These are phyloP conservation scores for Cardamine chenopodiifolia DNA, from an alignment of 345 rosid species.

Conservation along the genomic window DNA sequence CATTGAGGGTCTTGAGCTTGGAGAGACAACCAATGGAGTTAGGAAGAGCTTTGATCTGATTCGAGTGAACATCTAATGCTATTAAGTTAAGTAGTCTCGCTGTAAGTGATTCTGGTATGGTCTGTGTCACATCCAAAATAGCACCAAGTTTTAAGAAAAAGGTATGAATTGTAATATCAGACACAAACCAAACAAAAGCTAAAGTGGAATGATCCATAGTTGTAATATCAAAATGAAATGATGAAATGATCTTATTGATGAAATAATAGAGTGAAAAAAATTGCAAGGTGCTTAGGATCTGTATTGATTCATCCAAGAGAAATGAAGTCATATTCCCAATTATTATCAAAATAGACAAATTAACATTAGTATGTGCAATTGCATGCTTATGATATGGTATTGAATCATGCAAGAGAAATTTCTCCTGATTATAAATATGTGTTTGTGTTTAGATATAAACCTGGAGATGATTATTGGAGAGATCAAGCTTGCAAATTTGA, in stretches of 20 bases:
- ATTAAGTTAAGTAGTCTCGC: conserved; percentile 79
- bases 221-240: not conserved
- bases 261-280: too few relatives aligned
- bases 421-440: not conserved
- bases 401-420: not conserved
- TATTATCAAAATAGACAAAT: not conserved
- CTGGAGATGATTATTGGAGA: conserved; percentile 85
- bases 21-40: conserved; percentile 85
- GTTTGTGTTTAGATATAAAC: conserved; percentile 35
- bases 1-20: conserved; percentile 76
- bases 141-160: not conserved
- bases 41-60: conserved; percentile 73
- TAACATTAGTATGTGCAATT: not conserved
- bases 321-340: not conserved
- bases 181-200: not conserved
- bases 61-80: conserved; percentile 81
- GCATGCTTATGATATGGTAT: conserved; percentile 16
- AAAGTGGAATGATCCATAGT: not conserved
- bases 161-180: not conserved
- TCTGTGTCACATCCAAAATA: conserved; percentile 46
- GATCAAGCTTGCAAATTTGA: conserved; percentile 68
- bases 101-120: conserved; percentile 77
- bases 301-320: not conserved
- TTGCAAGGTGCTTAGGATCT: too few relatives aligned
- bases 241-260: not conserved